Base-by-base conservation (phyloP, 805 yeast genomes). In the Ogataea henricii region DNA sequence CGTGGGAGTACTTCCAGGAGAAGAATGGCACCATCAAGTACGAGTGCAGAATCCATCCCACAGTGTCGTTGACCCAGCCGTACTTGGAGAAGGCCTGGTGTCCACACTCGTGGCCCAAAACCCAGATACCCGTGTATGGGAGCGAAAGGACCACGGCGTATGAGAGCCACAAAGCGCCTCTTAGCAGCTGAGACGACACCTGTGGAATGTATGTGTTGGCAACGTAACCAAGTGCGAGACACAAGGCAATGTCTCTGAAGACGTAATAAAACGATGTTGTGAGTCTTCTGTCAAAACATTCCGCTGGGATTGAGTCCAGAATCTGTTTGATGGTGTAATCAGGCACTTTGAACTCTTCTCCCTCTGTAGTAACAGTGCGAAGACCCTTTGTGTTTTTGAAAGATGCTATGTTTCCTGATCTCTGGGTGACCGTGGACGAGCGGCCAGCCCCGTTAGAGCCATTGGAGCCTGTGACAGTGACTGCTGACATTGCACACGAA, bases 21-120 rank as follows among this genome's bases (percentile, higher is more conserved):
- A 87, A 87, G 72, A 84, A 88, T 40, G 96, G 96, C 26, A 89
- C 96, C 60, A 87, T 65, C 59, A 87, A 71, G 63, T 78, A 81
- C 16, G 92, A 85, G 71, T 88, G 96, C 53, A 89, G 71, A 33
- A 85, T 65, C 95, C 95, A 88, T 39, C 96, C 96, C 38, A 84
- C 85, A 33, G 80, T 68, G 67, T 89, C 92, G 67, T 89, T 87
- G 54, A 87, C 82, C 71, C 75, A 68, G 33, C 81, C 82, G 63
- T 82, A 83, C 59, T 85, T 87, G 33, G 85, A 76, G 68, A 89
- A 89, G 18, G 96, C 96, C 58, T 82, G 85, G 67, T 88, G 96
- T 51, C 96, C 96, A 74, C 96, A 88, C 69, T 88, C 96, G 68
- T 88, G 96, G 45, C 95, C 94, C 70, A 88, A 63, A 42, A 88